phyloP scores from a whole-genome alignment of 192 early-diverging fungal species.

The Coemansia sp. region DNA sequence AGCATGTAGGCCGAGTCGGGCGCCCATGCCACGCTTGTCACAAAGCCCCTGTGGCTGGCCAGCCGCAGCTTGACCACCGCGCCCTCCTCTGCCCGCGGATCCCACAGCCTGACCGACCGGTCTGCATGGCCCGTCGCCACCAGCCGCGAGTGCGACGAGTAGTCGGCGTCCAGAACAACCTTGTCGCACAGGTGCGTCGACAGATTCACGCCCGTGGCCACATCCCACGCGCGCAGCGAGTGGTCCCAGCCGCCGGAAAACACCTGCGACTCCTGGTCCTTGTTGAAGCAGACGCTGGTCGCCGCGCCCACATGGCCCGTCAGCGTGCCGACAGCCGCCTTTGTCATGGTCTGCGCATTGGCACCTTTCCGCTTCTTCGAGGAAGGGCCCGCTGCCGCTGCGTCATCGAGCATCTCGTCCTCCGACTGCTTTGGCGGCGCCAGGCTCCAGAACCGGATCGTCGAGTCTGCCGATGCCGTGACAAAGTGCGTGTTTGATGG shows the following conservation, averaged over 20 bases:
- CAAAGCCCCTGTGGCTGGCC: slow-evolving; percentile 78
- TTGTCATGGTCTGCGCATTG: slow-evolving; percentile 27
- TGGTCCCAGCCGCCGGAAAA: slow-evolving; percentile 94
- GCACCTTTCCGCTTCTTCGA: slow-evolving; percentile 37
- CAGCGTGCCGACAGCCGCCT: slow-evolving; percentile 50
- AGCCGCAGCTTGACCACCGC: slow-evolving; percentile 75
- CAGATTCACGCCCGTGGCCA: slow-evolving; percentile 69
- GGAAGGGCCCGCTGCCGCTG: slow-evolving; percentile 26
- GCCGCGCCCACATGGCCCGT: slow-evolving; percentile 79
- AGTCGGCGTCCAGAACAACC: slow-evolving; percentile 70
- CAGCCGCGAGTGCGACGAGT: slow-evolving; percentile 66
- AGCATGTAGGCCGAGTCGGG: slow-evolving; percentile 70
- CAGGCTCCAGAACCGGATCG: slow-evolving; percentile 77
- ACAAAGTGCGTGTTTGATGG: slow-evolving; percentile 51
- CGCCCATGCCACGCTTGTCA: slow-evolving; percentile 81
- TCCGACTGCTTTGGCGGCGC: slow-evolving; percentile 56
- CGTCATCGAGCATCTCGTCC: slow-evolving; percentile 25
- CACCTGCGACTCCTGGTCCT: slow-evolving; percentile 58
- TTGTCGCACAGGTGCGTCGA: slow-evolving; percentile 88
- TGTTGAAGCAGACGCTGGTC: slow-evolving; percentile 68
- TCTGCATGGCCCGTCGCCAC: slow-evolving; percentile 90
- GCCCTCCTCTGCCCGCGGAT: slow-evolving; percentile 74
- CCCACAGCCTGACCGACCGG: slow-evolving; percentile 81
- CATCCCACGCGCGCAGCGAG: slow-evolving; percentile 86
- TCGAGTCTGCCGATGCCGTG: slow-evolving; percentile 70